These are phyloP conservation scores for Tuber indicum DNA, from an alignment of 495 filamentous ascomycete genomes.

Conservation along the genomic window DNA sequence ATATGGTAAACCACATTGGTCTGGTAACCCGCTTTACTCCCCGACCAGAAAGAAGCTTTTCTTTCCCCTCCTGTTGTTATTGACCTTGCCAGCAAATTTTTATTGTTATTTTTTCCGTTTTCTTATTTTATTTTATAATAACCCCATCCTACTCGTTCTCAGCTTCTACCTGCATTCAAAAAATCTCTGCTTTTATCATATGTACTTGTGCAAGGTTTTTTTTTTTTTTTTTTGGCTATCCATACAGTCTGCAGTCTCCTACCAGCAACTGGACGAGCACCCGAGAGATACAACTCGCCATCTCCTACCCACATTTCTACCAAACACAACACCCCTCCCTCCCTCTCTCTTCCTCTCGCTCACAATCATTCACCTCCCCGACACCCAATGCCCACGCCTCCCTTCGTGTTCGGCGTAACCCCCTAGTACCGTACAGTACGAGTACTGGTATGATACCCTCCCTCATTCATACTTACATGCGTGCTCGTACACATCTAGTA, in stretches of 20 bases:
- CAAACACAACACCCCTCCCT: neutral
- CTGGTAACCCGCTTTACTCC: neutral
- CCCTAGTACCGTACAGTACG: neutral
- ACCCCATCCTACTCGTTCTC: neutral
- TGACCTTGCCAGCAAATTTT: neutral
- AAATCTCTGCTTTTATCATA: neutral
- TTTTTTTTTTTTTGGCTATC: neutral
- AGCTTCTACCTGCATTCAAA: neutral
- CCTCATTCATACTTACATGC: neutral
- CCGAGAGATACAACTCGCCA: neutral
- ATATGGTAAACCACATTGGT: neutral
- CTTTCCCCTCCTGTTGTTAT: neutral
- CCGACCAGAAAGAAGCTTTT: neutral
- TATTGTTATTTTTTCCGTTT: neutral
- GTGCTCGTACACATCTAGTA: neutral
- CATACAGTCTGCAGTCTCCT: neutral
- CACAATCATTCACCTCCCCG: neutral
- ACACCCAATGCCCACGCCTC: conserved; percentile 10
- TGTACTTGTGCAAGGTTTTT: neutral
- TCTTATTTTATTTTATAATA: neutral
- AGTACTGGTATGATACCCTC: neutral
- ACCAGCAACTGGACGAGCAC: neutral
- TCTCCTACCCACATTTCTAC: conserved; percentile 7
- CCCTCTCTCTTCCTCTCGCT: neutral
- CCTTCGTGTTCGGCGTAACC: conserved; percentile 12